These are phyloP conservation scores for Neurospora sp. DNA, from an alignment of 495 filamentous ascomycete species.

Conservation along the genomic window DNA sequence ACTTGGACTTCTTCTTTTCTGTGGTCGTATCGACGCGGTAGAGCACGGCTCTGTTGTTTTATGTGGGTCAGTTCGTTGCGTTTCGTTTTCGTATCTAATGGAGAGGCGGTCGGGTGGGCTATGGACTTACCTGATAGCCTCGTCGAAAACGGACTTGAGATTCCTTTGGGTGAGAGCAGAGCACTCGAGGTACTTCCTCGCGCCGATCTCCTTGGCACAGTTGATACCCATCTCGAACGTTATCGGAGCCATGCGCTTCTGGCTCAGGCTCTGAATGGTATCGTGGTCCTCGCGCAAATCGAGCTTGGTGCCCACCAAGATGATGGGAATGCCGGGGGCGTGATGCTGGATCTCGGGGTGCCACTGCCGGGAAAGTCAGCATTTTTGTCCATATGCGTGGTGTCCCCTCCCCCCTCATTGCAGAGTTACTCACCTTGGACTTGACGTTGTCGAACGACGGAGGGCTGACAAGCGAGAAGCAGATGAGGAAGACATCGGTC, in stretches of 20 bases:
- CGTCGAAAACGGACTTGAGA: constrained; percentile 95
- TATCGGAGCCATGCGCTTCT: constrained; percentile 86
- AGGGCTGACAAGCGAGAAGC: constrained; percentile 96
- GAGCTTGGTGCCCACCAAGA: constrained; percentile 94
- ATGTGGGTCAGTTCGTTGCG: constrained; percentile 6
- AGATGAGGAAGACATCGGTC: constrained; percentile 96
- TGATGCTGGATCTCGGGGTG: constrained; percentile 95
- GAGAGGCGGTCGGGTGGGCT: background rate
- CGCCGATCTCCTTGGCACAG: constrained; percentile 83
- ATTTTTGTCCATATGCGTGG: background rate
- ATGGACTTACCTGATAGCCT: constrained; percentile 72
- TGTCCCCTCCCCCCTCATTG: no score
- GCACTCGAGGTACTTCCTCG: constrained; percentile 93
- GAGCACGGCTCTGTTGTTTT: constrained; percentile 58
- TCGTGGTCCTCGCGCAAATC: constrained; percentile 87
- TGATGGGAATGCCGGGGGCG: constrained; percentile 89
- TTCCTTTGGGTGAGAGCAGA: constrained; percentile 95
- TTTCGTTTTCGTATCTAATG: background rate
- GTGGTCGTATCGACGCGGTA: constrained; percentile 58
- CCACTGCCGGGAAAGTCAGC: constrained; percentile 51
- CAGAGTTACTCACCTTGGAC: constrained; percentile 59
- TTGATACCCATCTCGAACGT: constrained; percentile 78
- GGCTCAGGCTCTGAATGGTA: constrained; percentile 63
- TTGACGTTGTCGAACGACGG: constrained; percentile 97
- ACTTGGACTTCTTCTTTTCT: constrained; percentile 58